Evolutionary conservation across 2,329 filamentous ascomycete species (phyloP), one percentile per base, ranked within the genome.

Genomic region (Ramularia endophylla): DNA sequence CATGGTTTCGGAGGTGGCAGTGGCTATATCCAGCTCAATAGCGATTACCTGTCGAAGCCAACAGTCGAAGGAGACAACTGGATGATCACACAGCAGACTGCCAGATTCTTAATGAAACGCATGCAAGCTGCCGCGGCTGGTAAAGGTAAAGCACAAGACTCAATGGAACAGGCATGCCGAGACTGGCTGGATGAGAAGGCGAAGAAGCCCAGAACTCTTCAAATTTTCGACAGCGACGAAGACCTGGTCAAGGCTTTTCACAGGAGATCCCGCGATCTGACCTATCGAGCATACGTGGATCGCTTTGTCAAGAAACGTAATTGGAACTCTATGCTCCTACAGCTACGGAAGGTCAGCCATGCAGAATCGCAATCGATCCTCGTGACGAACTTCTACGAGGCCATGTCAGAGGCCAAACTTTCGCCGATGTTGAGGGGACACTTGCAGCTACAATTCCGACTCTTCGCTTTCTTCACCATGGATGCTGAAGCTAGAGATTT

Each of bases 41-140:
- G 66, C 11, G 70, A 73, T 43, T 73, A 74, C 38, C 60, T 73
- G 4, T 68, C 71, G 2, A 75, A 75, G 52, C 71, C 71, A 1
- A 76, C 72, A 0, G 73, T 77, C 2, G 72, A 77, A 48, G 73
- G 73, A 2, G 73, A 75, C 51, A 76, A 76, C 41, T 75, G 71
- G 70, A 75, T 75, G 72, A 75, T 76, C 29, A 74, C 70, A 0
- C 72, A 75, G 44, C 72, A 76, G 54, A 69, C 70, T 3, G 69
- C 69, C 0, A 63, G 65, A 17, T 71, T 70, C 43, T 53, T 76
- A 17, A 72, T 76, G 56, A 75, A 76, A 53, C 70, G 71, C 31
- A 74, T 74, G 67, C 56, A 63, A 19, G 53, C 60, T 19, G 65
- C 65, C 3, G 62, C 65, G 4, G 54, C 61, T 6, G 54, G 58